Base-by-base conservation (phyloP, 768 basidiomycete species). In the Leccinum rimulosum region DNA sequence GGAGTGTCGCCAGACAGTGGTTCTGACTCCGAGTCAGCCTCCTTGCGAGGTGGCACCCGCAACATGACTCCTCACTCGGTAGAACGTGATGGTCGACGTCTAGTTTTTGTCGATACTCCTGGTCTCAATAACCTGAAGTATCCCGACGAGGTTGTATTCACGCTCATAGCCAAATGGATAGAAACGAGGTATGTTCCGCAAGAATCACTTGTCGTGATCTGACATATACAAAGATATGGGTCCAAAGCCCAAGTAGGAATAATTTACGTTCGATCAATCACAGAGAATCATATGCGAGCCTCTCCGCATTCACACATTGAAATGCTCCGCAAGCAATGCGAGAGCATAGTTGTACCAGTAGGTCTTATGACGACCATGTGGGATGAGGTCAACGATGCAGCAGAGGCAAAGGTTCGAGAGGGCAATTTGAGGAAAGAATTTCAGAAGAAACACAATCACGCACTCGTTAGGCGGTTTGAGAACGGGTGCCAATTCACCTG, bases 341-440 rank as follows among this genome's bases (percentile, higher is more conserved):
- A 25, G 36, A 6, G 43, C 12, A 14, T 36, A 4, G 11, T 7
- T 25, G 38, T 56, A 22, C 38, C 36, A 6, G 56, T 52, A 53
- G 56, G 61, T 33, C 51, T 62, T 2, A 30, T 60, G 25, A 62
- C 58, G n/a, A 60, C 61, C 3, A 55, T 61, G 61, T 60, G 61
- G 58, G 54, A 60, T 54, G 15, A 59, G 12, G 36, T 55, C 31
- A 6, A 19, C 22, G 35, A 60, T 52, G 25, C 0, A 31, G 45
- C 12, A 10, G 54, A 55, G 19, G 61, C 58, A 27, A 31, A 52
- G 31, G 12, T 3, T 25, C 31, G 53, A 35, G 61, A 61, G n/a
- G 10, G n/a, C 2, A 2, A 49, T 15, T n/a, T 61, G 35, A 52
- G 54, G 15, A 19, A 52, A n/a, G 58, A 33, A 7, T 55, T 55